These are phyloP conservation scores for Acer campestre DNA, from an alignment of 345 rosid species.

Conservation along the genomic window DNA sequence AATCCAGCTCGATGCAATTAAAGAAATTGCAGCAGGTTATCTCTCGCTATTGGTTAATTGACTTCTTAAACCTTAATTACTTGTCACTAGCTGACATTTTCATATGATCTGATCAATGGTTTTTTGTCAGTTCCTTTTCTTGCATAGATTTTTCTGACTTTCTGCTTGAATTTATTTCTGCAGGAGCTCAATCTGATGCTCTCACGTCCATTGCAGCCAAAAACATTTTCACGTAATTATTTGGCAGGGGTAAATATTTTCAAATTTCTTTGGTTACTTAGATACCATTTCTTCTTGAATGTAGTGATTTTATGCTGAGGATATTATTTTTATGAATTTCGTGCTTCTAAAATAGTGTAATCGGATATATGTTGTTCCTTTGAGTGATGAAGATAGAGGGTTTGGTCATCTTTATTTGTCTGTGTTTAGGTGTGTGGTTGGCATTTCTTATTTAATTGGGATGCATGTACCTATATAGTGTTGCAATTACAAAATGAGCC, in stretches of 20 bases:
- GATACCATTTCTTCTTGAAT: not conserved
- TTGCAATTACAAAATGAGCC: not conserved
- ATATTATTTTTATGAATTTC: not conserved
- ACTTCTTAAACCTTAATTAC: not conserved
- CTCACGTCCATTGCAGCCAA: conserved; percentile 82
- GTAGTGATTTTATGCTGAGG: not conserved
- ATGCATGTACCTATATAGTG: not conserved
- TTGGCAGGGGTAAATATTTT: conserved; percentile 74
- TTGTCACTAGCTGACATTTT: not conserved
- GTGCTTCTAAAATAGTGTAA: not conserved
- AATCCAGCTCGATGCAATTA: conserved; percentile 54
- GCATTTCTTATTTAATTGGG: not conserved
- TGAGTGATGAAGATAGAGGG: not conserved
- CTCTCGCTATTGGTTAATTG: not conserved
- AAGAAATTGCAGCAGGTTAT: conserved; percentile 72
- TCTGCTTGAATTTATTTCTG: conserved; percentile 21
- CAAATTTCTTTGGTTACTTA: conserved; percentile 1
- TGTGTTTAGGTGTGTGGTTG: not conserved
- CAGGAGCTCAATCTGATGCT: conserved; percentile 76
- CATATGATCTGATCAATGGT: not conserved
- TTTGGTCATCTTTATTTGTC: not conserved
- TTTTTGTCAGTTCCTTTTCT: not conserved
- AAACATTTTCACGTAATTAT: conserved; percentile 79
- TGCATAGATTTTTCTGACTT: conserved; percentile 5
- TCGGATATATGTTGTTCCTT: not conserved